phyloP scores from a whole-genome alignment of 1,139 yeast species.

The Lodderomyces theae region DNA sequence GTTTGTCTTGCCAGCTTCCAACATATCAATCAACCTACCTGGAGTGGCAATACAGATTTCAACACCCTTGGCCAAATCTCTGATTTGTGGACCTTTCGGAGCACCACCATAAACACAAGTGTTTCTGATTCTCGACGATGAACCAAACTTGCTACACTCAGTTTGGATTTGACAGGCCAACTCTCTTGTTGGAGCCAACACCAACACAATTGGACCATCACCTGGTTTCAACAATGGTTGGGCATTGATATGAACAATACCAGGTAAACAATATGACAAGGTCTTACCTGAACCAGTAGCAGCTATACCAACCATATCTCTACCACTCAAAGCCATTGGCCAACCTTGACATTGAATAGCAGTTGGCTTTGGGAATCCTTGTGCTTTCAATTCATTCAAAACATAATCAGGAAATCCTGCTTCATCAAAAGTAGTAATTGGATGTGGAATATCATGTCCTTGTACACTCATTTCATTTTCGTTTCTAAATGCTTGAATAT shows the following conservation, averaged over 20 bases:
- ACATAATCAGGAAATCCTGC: conserved; percentile 97
- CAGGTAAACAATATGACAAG: conserved; percentile 91
- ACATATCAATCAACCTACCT: conserved; percentile 97
- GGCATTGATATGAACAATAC: conserved; percentile 96
- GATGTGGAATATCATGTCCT: conserved; percentile 90
- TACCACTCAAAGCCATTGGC: conserved; percentile 99
- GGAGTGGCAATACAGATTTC: conserved; percentile 97
- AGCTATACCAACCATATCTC: conserved; percentile 98
- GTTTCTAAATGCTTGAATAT: conserved; percentile 71
- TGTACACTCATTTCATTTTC: conserved; percentile 80
- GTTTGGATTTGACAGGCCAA: conserved; percentile 95
- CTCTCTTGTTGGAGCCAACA: conserved; percentile 98
- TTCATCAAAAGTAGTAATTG: conserved; percentile 88
- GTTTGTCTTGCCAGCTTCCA: conserved; percentile 92
- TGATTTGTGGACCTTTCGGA: conserved; percentile 94
- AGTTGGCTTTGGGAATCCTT: conserved; percentile 93
- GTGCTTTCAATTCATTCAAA: conserved; percentile 79
- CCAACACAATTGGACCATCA: conserved; percentile 96
- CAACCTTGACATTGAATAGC: conserved; percentile 99
- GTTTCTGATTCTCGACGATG: conserved; percentile 88
- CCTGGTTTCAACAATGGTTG: conserved; percentile 91
- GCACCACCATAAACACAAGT: conserved; percentile 99
- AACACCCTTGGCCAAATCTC: conserved; percentile 92
- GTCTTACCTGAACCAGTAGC: conserved; percentile 99
- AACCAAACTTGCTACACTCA: conserved; percentile 94